Conservation (phyloP, 2,329 filamentous ascomycete species). For the Aspergillus candidus region DNA sequence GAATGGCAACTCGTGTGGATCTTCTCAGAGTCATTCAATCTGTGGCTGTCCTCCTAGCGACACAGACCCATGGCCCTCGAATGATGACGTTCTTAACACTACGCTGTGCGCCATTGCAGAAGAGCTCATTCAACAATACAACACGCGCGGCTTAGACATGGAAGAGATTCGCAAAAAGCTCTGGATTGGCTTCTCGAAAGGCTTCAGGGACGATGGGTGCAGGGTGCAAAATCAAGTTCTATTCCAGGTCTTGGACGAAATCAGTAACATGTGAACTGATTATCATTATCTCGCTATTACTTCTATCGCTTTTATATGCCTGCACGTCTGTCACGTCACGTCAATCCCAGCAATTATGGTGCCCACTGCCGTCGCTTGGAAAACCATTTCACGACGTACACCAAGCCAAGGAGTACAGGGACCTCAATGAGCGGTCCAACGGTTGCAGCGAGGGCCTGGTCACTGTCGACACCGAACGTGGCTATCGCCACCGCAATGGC, state of each 20-base stretch:
- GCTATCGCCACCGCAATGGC: constrained; percentile 84
- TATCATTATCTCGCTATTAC: neutral
- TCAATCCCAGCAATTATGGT: neutral
- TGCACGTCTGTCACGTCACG: neutral
- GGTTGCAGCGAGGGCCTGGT: constrained; percentile 74
- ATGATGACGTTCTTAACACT: constrained; percentile 26
- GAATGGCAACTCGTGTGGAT: neutral
- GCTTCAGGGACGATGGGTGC: constrained; percentile 26
- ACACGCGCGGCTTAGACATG: constrained; percentile 30
- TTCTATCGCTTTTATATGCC: neutral
- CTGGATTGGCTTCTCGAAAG: constrained; percentile 29
- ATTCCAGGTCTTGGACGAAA: constrained; percentile 36
- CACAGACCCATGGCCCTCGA: constrained; percentile 13
- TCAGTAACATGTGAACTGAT: constrained; percentile 24
- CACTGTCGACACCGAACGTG: constrained; percentile 68
- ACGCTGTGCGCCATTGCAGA: constrained; percentile 36
- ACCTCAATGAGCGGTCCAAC: constrained; percentile 85
- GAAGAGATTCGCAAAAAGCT: constrained; percentile 31
- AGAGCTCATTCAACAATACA: constrained; percentile 33
- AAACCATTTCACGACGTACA: constrained; percentile 59
- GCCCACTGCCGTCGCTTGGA: constrained; percentile 23
- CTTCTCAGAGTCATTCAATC: constrained; percentile 8
- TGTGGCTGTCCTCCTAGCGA: constrained; percentile 22
- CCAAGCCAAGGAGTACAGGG: constrained; percentile 68
- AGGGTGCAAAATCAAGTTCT: constrained; percentile 39